Evolutionary conservation across 345 rosid species (phyloP).

Genomic region (Pseudoturritis turrita): DNA sequence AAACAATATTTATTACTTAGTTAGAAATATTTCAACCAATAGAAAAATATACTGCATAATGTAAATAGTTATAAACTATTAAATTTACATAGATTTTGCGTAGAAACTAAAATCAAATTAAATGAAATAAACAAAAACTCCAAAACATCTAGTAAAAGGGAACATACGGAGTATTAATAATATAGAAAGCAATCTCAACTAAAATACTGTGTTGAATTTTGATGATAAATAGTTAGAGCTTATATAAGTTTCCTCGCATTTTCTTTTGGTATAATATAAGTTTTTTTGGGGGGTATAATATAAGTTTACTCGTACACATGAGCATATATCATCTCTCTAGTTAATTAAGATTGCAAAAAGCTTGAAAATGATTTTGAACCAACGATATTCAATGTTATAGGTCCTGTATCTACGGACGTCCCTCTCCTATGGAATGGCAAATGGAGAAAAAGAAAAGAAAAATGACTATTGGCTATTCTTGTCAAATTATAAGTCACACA

Average conservation of each 20-base stretch:
- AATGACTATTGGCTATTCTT: constrained; percentile 24
- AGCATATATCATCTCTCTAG: not conserved
- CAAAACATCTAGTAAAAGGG: too few relatives aligned
- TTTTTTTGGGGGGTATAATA: not conserved
- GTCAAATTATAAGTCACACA: constrained; percentile 33
- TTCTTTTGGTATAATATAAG: not conserved
- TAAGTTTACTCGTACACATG: not conserved
- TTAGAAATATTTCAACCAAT: too few relatives aligned
- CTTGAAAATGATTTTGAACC: constrained; percentile 7
- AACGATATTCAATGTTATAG: constrained; percentile 7
- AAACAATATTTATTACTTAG: too few relatives aligned
- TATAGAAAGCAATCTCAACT: not conserved
- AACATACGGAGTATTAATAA: too few relatives aligned
- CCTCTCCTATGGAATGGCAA: constrained; percentile 29
- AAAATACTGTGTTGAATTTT: not conserved
- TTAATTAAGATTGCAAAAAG: not conserved
- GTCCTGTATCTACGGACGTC: constrained; percentile 33
- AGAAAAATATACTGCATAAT: too few relatives aligned
- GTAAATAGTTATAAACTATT: too few relatives aligned
- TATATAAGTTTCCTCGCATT: not conserved
- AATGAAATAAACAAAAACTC: too few relatives aligned
- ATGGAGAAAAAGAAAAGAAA: constrained; percentile 5
- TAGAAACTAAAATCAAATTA: too few relatives aligned
- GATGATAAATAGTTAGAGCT: not conserved
- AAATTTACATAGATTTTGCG: too few relatives aligned